These are phyloP conservation scores for Phytophthora crassamura DNA, from an alignment of 352 stramenopile genomes.

Conservation along the genomic window DNA sequence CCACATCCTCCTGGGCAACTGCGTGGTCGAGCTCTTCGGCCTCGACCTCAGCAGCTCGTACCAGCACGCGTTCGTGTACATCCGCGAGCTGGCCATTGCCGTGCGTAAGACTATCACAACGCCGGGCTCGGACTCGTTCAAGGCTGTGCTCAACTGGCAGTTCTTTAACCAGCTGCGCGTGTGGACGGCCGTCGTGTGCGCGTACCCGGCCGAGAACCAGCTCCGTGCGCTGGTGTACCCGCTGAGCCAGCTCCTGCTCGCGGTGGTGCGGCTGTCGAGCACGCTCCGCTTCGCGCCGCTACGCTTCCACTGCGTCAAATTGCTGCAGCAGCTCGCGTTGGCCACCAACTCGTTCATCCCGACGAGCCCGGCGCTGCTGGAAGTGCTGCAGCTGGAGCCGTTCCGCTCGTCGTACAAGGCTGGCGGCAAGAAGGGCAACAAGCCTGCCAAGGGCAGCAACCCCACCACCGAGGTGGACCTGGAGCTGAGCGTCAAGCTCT, in stretches of 20 bases:
- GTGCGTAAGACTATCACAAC: constrained; percentile 96
- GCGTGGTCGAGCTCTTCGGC: constrained; percentile 98
- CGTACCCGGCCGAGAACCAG: constrained; percentile 85
- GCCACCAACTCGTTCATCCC: constrained; percentile 96
- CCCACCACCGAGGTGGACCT: constrained; percentile 67
- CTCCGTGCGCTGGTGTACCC: constrained; percentile 96
- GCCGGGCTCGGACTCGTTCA: constrained; percentile 91
- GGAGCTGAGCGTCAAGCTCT: constrained; percentile 90
- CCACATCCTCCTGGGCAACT: constrained; percentile 96
- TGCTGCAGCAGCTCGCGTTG: constrained; percentile 96
- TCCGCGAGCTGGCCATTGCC: constrained; percentile 98
- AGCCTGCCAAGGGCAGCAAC: constrained; percentile 33
- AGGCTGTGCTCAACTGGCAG: constrained; percentile 96
- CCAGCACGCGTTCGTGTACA: constrained; percentile 99
- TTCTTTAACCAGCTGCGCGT: constrained; percentile 98
- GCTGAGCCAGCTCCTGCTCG: constrained; percentile 91
- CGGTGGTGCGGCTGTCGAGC: constrained; percentile 77
- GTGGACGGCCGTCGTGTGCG: constrained; percentile 96
- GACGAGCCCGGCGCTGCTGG: constrained; percentile 93
- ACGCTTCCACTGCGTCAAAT: constrained; percentile 96
- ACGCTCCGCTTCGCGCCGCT: constrained; percentile 91
- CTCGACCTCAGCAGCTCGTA: constrained; percentile 97
- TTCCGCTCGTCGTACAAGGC: constrained; percentile 88
- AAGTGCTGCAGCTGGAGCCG: constrained; percentile 93
- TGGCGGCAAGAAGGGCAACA: constrained; percentile 48